Percentiles rank a stretch among this genome's conserved stretches.
Conservation (phyloP, 371 early-diverging fungal species). For the Haplosporangium sp. region DNA sequence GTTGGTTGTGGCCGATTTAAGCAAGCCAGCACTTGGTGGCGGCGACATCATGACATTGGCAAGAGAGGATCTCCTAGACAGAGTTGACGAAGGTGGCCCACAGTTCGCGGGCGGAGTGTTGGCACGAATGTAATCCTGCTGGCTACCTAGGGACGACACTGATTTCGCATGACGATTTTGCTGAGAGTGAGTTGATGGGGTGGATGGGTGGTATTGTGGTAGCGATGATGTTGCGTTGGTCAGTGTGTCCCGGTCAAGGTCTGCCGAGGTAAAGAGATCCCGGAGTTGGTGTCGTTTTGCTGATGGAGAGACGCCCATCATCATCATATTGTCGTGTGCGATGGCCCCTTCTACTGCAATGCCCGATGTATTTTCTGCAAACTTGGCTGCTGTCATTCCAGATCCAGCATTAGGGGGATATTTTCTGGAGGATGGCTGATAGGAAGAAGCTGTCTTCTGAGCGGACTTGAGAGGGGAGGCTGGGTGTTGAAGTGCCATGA, state of each 20-base stretch:
- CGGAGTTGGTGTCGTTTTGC: slow-evolving; percentile 23
- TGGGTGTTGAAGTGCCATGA: background rate
- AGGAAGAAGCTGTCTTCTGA: background rate
- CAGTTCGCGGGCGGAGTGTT: slow-evolving; percentile 34
- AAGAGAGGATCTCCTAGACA: slow-evolving; percentile 27
- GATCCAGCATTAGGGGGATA: background rate
- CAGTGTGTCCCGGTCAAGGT: background rate
- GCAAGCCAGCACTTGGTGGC: slow-evolving; percentile 20
- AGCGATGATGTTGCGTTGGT: background rate
- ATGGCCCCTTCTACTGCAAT: background rate
- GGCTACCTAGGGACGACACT: background rate
- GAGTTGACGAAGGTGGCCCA: slow-evolving; percentile 10
- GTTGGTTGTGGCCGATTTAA: slow-evolving; percentile 29
- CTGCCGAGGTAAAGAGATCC: slow-evolving; percentile 22
- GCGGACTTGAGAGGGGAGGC: slow-evolving; percentile 4
- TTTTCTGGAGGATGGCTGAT: slow-evolving; percentile 1
- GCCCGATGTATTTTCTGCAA: background rate
- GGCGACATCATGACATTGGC: slow-evolving; percentile 21
- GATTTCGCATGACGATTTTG: slow-evolving; percentile 1
- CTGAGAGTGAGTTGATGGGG: background rate
- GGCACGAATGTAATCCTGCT: slow-evolving; percentile 2
- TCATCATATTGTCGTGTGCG: background rate
- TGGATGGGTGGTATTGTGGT: background rate
- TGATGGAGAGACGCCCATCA: background rate
- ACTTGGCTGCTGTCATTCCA: background rate